Evolutionary conservation across 768 basidiomycete genomes (phyloP).

Genomic region (Lentinula guzmanii): DNA sequence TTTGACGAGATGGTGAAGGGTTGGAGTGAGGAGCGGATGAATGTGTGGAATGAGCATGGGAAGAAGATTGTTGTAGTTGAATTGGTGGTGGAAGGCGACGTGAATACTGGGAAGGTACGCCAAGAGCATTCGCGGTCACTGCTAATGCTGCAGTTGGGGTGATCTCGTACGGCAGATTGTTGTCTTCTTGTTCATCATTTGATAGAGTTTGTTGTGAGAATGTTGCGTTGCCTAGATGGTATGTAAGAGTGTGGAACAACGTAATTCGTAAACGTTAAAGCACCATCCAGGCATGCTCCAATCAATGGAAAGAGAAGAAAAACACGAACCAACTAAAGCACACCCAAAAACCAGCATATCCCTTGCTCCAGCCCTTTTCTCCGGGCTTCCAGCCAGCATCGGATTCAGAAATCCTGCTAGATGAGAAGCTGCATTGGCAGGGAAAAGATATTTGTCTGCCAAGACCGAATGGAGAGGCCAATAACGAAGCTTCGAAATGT

Average conservation of each 20-base stretch:
- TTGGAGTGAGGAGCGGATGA: neutral
- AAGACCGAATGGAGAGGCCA: conserved; percentile 82
- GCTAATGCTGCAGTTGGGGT: neutral
- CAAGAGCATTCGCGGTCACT: neutral
- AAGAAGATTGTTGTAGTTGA: neutral
- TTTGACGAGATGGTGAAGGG: neutral
- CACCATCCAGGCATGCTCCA: too few species aligned
- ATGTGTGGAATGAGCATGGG: neutral
- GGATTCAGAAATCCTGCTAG: conserved; percentile 80
- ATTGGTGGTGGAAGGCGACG: neutral
- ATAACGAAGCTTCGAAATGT: conserved; percentile 89
- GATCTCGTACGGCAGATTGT: neutral
- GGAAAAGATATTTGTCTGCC: conserved; percentile 95
- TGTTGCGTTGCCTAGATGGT: neutral
- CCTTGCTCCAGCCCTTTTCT: conserved; percentile 81
- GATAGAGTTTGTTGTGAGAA: neutral
- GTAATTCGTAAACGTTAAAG: too few species aligned
- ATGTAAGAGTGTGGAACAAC: too few species aligned
- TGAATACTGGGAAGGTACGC: neutral
- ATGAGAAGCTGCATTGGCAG: conserved; percentile 71
- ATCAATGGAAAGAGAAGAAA: too few species aligned
- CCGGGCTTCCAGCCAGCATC: conserved; percentile 85
- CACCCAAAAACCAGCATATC: conserved; percentile 31
- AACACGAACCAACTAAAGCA: neutral
- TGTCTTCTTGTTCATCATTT: neutral